Percentiles rank a stretch among this genome's conserved stretches.
Conservation (phyloP, 2,329 filamentous ascomycete species). For the Cladosporium sp. region DNA sequence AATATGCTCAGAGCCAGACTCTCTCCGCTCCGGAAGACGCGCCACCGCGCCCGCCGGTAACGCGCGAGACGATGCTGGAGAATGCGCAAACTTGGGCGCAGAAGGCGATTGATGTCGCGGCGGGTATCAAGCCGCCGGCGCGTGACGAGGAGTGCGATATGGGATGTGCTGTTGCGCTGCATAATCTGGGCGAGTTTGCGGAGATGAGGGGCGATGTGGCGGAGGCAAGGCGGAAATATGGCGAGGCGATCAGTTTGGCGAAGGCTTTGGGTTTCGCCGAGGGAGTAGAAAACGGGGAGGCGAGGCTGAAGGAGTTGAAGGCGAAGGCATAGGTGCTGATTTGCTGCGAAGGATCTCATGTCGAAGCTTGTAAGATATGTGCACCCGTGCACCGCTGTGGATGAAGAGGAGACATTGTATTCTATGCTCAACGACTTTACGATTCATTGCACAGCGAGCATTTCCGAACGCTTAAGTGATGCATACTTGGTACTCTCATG, state of each 20-base stretch:
- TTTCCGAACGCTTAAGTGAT: too few relatives aligned
- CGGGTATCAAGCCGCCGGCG: slow-evolving; percentile 57
- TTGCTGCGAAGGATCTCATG: too few relatives aligned
- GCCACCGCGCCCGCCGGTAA: slow-evolving; percentile 42
- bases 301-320: slow-evolving; percentile 33
- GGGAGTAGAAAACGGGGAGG: slow-evolving; percentile 37
- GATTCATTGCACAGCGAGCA: too few relatives aligned
- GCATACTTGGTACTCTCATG: too few relatives aligned
- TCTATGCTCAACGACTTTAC: too few relatives aligned
- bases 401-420: too few relatives aligned
- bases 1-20: slow-evolving; percentile 28
- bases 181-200: slow-evolving; percentile 79
- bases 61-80: slow-evolving; percentile 54
- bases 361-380: too few relatives aligned
- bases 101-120: slow-evolving; percentile 65
- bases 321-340: too few relatives aligned
- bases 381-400: too few relatives aligned
- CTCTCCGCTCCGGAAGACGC: slow-evolving; percentile 26
- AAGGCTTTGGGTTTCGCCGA: slow-evolving; percentile 43
- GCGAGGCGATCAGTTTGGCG: slow-evolving; percentile 58
- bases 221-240: slow-evolving; percentile 62
- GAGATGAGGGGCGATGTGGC: slow-evolving; percentile 62
- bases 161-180: slow-evolving; percentile 75
- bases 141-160: slow-evolving; percentile 75
- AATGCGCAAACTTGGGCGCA: slow-evolving; percentile 72